Percentiles rank a stretch among this genome's conserved stretches.
These are phyloP conservation scores for Trichoderma polysporum DNA, from an alignment of 2,329 filamentous ascomycete species.

Conservation along the genomic window DNA sequence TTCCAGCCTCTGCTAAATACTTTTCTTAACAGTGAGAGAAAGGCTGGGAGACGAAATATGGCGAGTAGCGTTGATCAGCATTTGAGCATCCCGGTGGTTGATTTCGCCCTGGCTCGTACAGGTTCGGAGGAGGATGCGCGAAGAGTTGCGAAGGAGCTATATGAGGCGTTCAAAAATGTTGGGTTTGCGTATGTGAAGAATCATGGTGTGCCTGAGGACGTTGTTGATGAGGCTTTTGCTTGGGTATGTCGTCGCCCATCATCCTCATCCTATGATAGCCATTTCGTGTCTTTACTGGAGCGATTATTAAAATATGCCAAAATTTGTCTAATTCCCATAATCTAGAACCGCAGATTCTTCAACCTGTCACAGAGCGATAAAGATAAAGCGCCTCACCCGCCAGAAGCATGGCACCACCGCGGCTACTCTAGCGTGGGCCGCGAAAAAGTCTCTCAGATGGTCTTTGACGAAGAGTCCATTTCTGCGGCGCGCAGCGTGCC, in stretches of 20 bases:
- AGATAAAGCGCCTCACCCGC: slow-evolving; percentile 31
- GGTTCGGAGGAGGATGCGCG: slow-evolving; percentile 18
- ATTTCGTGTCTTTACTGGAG: no score
- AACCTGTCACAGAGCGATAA: slow-evolving; percentile 32
- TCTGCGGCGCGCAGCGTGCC: slow-evolving; percentile 31
- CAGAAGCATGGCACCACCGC: slow-evolving; percentile 35
- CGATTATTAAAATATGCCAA: no score
- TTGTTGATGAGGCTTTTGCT: slow-evolving; percentile 40
- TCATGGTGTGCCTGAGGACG: slow-evolving; percentile 35
- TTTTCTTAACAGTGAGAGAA: no score
- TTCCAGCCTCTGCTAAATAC: no score
- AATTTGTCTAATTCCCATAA: neutral
- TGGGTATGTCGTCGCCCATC: slow-evolving; percentile 29
- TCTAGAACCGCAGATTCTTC: slow-evolving; percentile 32
- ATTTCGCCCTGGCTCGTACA: slow-evolving; percentile 22
- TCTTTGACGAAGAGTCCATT: slow-evolving; percentile 30
- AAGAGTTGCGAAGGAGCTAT: slow-evolving; percentile 25
- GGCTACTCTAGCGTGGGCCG: slow-evolving; percentile 35
- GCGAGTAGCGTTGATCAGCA: neutral
- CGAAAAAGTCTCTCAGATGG: slow-evolving; percentile 35
- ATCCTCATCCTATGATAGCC: no score
- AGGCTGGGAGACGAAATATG: neutral
- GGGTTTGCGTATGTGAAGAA: slow-evolving; percentile 39
- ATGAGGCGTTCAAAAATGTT: slow-evolving; percentile 33
- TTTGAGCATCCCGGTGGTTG: slow-evolving; percentile 26